Evolutionary conservation across 768 basidiomycete genomes (phyloP).

Genomic region (Lanmaoa pseudosensibilis): DNA sequence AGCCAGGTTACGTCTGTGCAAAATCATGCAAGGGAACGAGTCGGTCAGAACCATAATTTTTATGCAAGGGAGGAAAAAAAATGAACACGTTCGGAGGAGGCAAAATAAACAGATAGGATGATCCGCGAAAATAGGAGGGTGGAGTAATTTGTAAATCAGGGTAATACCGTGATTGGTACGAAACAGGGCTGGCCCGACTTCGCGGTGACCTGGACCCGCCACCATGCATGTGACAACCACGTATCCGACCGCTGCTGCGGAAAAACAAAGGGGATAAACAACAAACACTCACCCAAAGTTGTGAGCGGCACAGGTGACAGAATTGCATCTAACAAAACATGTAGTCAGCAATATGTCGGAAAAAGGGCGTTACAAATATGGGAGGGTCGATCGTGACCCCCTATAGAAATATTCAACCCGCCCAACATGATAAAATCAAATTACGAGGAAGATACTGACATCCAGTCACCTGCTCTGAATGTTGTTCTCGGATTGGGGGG

Average conservation of each 20-base stretch:
- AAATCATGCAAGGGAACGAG: conserved; percentile 48
- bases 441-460: conserved; percentile 50
- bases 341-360: conserved; percentile 5
- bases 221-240: conserved; percentile 3
- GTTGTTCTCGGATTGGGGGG: conserved; percentile 68
- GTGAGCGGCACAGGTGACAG: conserved; percentile 71
- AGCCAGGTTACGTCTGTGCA: conserved; percentile 67
- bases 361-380: conserved; percentile 7
- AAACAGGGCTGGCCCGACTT: conserved; percentile 8
- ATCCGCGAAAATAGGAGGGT: conserved; percentile 29
- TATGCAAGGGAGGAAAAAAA: conserved; percentile 14
- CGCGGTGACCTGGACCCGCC: background rate
- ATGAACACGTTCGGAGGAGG: background rate
- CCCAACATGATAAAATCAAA: conserved; percentile 20
- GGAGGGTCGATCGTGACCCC: conserved; percentile 16
- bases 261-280: conserved; percentile 9
- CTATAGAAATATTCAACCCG: conserved; percentile 11
- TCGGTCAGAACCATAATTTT: conserved; percentile 44
- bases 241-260: conserved; percentile 1
- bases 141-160: conserved; percentile 26
- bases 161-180: conserved; percentile 19
- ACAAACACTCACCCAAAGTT: conserved; percentile 73
- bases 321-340: conserved; percentile 52
- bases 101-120: conserved; percentile 2
- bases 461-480: conserved; percentile 75